Evolutionary conservation across 768 basidiomycete species (phyloP), one percentile per base, ranked within the genome.

Genomic region (Tricholoma matsutake): DNA sequence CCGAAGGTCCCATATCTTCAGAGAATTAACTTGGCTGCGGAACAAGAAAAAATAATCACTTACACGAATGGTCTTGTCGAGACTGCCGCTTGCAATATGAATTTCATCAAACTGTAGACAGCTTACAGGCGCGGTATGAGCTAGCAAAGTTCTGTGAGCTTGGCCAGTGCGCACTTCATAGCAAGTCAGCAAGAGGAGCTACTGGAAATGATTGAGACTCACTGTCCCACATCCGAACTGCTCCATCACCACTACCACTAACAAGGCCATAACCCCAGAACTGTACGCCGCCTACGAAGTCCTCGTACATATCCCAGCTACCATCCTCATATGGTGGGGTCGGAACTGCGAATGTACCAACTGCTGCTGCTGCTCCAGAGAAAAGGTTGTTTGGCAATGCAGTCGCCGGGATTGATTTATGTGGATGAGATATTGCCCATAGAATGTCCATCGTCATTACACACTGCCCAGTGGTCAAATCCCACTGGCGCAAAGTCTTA

Each of bases 171-270:
- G 89, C 95, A 98, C 95, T 96, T 66, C 0, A 52, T 47, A 49
- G 34, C n/a, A 57, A 53, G 37, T 28, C 11, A 60, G 51, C 16
- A 35, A 35, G 20, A 58, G 56, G 14, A 49, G 58, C 37, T 58
- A 39, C 58, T 22, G 49, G 41, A 29, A 16, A n/a, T 16, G n/a
- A 16, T 53, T 25, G 45, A 29, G 20, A 86, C 94, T 83, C 70
- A 96, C 95, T 98, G 71, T 99, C 97, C 97, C 97, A 99, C 96
- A 99, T 98, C 64, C 97, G 78, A 31, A 98, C 96, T 2, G 91
- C 96, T 37, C 96, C 95, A 72, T 99, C 97, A 1, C 94, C 96
- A 67, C 94, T 97, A 1, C 96, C 97, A 66, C 94, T 97, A 4
- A 98, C 94, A 35, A 99, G 83, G 1, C 94, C 97, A 71, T 97